A percentile compares a stretch with the other conserved stretches of the same genome.
Evolutionary conservation across 495 filamentous ascomycete species (phyloP).

Genomic region (Penicillium coffeae): DNA sequence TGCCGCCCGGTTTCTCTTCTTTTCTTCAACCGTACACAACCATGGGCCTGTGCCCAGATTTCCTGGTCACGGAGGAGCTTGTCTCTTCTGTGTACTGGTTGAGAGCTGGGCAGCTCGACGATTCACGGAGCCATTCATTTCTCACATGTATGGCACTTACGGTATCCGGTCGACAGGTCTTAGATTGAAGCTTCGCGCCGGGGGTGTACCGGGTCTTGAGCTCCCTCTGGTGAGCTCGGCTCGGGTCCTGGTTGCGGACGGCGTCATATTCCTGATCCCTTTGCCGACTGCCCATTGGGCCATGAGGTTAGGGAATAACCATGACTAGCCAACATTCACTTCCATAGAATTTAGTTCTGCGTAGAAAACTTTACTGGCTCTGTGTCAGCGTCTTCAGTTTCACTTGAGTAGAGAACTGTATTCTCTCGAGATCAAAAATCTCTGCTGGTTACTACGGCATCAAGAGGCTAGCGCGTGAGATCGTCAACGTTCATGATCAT

Average conservation of each 20-base stretch:
- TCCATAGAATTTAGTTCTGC: constrained; percentile 1
- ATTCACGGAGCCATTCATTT: constrained; percentile 70
- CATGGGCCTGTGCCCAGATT: constrained; percentile 79
- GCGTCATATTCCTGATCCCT: constrained; percentile 85
- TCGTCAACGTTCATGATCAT: constrained; percentile 29
- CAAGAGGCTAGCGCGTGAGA: not conserved
- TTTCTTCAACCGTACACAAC: constrained; percentile 39
- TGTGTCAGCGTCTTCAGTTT: too few species aligned
- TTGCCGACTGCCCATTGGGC: constrained; percentile 75
- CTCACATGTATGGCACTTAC: constrained; percentile 63
- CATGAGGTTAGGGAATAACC: constrained; percentile 82
- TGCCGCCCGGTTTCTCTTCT: constrained; percentile 30
- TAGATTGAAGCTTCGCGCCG: constrained; percentile 59
- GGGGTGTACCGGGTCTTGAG: constrained; percentile 54
- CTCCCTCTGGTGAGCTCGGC: constrained; percentile 72
- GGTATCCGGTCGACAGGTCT: constrained; percentile 92
- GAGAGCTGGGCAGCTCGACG: constrained; percentile 82
- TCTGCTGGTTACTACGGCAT: not conserved
- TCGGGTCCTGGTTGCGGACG: constrained; percentile 54
- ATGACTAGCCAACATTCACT: constrained; percentile 68
- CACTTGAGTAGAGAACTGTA: too few species aligned
- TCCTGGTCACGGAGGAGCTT: constrained; percentile 53
- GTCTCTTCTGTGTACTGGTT: constrained; percentile 59
- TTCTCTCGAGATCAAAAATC: too few species aligned
- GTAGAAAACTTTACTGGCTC: too few species aligned